Evolutionary conservation across 441 rosid genomes (phyloP).

Genomic region (Populus hybrid): DNA sequence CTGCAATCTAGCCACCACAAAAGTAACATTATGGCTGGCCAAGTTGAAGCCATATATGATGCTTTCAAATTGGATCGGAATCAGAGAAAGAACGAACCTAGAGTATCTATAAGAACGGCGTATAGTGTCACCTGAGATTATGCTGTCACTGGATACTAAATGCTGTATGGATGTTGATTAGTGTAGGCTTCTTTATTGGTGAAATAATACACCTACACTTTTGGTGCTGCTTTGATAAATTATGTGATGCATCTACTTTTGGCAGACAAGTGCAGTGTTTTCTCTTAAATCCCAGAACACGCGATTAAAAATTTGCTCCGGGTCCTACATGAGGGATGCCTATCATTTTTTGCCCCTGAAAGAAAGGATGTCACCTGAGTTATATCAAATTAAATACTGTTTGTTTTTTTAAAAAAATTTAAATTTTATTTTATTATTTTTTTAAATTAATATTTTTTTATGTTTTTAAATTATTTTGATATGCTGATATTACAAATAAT

Average conservation of each 20-base stretch:
- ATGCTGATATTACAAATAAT: too few species aligned
- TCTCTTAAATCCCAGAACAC: background rate
- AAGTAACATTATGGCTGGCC: constrained; percentile 32
- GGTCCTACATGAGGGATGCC: background rate
- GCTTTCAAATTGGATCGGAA: constrained; percentile 74
- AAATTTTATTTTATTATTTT: too few species aligned
- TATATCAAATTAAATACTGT: too few species aligned
- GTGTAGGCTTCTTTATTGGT: background rate
- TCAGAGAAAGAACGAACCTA: constrained; percentile 29
- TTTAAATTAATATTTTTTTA: too few species aligned
- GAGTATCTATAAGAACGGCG: constrained; percentile 22
- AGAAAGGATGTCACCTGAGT: background rate
- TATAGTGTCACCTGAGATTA: constrained; percentile 7
- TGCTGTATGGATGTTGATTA: background rate
- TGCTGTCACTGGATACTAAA: background rate
- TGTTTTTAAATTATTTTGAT: too few species aligned
- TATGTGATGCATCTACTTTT: background rate
- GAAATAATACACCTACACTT: too few species aligned
- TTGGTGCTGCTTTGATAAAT: background rate
- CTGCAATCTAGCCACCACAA: constrained; percentile 33
- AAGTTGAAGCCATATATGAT: constrained; percentile 66
- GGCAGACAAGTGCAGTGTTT: background rate
- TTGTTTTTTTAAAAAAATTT: too few species aligned
- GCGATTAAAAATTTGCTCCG: too few species aligned
- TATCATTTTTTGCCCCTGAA: background rate